These are phyloP conservation scores for Thalassia testudinum DNA, from an alignment of 116 monocot species.

Conservation along the genomic window DNA sequence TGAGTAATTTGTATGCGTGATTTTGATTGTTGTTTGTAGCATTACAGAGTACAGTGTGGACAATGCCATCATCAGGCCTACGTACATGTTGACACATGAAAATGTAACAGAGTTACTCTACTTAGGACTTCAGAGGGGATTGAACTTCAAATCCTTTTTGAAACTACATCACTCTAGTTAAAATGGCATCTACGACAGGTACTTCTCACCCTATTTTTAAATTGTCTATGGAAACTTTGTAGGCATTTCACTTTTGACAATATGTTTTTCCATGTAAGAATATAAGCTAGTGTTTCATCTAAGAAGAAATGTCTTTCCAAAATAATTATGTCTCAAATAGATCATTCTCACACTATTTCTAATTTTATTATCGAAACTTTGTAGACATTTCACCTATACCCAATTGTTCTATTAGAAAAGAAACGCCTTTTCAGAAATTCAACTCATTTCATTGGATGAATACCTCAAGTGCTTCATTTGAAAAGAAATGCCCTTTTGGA, in stretches of 20 bases:
- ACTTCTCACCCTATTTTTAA: not conserved
- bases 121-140: conserved; percentile 84
- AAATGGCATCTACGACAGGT: conserved; percentile 82
- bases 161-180: conserved; percentile 75
- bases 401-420: too few species aligned
- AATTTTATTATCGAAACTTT: too few species aligned
- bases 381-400: too few species aligned
- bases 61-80: conserved; percentile 78
- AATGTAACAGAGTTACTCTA: conserved; percentile 84
- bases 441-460: too few species aligned
- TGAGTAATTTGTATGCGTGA: not conserved
- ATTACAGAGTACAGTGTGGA: conserved; percentile 75
- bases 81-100: conserved; percentile 99
- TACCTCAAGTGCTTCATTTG: too few species aligned
- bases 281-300: too few species aligned
- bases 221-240: not conserved
- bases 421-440: too few species aligned
- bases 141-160: conserved; percentile 68
- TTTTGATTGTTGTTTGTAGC: conserved; percentile 13
- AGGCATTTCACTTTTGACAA: not conserved
- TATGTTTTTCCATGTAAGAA: too few species aligned
- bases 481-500: not conserved
- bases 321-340: too few species aligned
- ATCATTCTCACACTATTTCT: too few species aligned
- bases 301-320: too few species aligned